These are phyloP conservation scores for Verticillium alfalfae DNA, from an alignment of 2,329 filamentous ascomycete species.

Conservation along the genomic window DNA sequence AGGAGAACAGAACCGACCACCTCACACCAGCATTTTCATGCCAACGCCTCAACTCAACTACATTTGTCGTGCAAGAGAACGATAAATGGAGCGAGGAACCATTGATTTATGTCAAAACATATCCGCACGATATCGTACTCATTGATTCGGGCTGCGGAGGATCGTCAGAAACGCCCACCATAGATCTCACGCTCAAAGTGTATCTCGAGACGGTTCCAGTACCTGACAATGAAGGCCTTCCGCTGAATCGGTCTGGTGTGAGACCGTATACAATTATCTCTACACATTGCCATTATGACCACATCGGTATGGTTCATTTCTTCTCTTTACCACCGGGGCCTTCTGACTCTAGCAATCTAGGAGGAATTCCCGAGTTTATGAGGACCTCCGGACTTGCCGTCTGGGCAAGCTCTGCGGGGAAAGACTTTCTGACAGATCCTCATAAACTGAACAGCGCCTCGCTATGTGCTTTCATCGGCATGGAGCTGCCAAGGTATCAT, in stretches of 20 bases:
- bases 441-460: constrained; percentile 30
- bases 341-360: constrained; percentile 13
- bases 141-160: constrained; percentile 40
- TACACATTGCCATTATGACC: constrained; percentile 42
- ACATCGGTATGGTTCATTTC: constrained; percentile 16
- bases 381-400: constrained; percentile 16
- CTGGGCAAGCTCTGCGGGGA: constrained; percentile 25
- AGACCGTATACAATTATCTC: constrained; percentile 34
- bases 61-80: constrained; percentile 36
- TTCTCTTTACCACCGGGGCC: no score
- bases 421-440: constrained; percentile 26
- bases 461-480: constrained; percentile 29
- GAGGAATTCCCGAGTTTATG: constrained; percentile 28
- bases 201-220: constrained; percentile 35
- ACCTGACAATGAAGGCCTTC: constrained; percentile 21
- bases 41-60: constrained; percentile 29
- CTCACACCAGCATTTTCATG: constrained; percentile 2
- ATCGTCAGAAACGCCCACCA: constrained; percentile 17
- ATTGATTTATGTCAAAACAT: constrained; percentile 39
- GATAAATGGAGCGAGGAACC: constrained; percentile 36
- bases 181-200: constrained; percentile 24
- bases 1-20: no score
- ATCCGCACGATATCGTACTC: constrained; percentile 27
- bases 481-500: constrained; percentile 29
- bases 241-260: constrained; percentile 26